Evolutionary conservation across 1,284 basidiomycete species (phyloP).

Genomic region (Xanthoconium separans): DNA sequence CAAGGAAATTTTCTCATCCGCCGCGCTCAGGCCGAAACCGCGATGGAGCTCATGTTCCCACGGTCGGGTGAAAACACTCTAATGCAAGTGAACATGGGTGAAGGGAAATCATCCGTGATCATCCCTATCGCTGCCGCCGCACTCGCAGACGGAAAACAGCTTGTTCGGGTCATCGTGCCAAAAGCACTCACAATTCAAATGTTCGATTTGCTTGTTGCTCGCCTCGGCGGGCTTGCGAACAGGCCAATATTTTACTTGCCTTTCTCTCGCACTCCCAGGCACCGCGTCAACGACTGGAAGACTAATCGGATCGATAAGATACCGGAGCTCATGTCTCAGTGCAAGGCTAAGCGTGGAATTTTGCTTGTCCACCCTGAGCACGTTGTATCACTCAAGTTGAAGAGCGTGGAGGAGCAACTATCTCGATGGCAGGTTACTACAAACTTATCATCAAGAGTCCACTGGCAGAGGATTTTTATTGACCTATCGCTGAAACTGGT

Average conservation of each 20-base stretch:
- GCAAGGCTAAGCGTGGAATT: slow-evolving; percentile 39
- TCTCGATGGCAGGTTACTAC: slow-evolving; percentile 3
- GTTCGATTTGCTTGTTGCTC: slow-evolving; percentile 46
- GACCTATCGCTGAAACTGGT: not conserved
- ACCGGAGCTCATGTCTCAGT: slow-evolving; percentile 33
- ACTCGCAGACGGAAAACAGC: slow-evolving; percentile 42
- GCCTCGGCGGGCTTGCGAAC: slow-evolving; percentile 44
- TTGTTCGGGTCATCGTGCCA: slow-evolving; percentile 49
- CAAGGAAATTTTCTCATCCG: slow-evolving; percentile 43
- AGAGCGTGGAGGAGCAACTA: slow-evolving; percentile 9
- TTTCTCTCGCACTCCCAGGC: slow-evolving; percentile 37
- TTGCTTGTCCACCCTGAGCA: slow-evolving; percentile 50
- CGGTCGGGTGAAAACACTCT: slow-evolving; percentile 5
- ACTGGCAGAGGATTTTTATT: not conserved
- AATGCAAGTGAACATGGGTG: slow-evolving; percentile 1
- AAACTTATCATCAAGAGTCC: too few species aligned
- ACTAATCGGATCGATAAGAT: slow-evolving; percentile 17
- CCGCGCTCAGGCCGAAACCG: slow-evolving; percentile 38
- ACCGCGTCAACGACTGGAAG: accelerated
- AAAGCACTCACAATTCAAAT: slow-evolving; percentile 43
- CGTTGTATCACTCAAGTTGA: slow-evolving; percentile 40
- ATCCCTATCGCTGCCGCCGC: slow-evolving; percentile 42
- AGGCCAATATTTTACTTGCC: slow-evolving; percentile 48
- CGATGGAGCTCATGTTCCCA: slow-evolving; percentile 47
- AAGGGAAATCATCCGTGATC: slow-evolving; percentile 33